Percentiles rank a stretch among this genome's conserved stretches.
Evolutionary conservation across 257 asterid genomes (phyloP).

Genomic region (Cynanchum wilfordii): DNA sequence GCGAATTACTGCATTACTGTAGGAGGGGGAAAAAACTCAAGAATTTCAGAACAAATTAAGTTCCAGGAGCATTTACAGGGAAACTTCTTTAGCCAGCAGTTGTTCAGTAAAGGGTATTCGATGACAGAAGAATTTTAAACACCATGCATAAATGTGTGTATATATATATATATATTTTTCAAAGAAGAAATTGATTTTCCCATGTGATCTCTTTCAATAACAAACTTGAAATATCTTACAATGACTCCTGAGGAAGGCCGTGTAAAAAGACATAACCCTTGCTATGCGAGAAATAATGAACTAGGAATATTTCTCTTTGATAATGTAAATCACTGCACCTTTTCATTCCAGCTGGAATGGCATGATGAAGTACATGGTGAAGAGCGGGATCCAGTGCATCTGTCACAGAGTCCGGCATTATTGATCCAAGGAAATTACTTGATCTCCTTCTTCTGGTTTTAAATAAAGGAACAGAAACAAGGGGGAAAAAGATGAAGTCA

Average conservation of each 20-base stretch:
- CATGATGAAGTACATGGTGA: conserved; percentile 76
- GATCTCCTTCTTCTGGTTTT: conserved; percentile 51
- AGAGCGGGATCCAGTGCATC: conserved; percentile 77
- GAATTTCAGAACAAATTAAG: not conserved
- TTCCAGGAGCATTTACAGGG: not conserved
- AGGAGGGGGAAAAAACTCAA: not conserved
- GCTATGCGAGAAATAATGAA: too few relatives aligned
- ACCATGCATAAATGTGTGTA: too few relatives aligned
- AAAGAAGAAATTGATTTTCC: too few relatives aligned
- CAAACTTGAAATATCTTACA: not conserved
- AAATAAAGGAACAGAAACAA: not conserved
- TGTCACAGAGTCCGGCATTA: conserved; percentile 69
- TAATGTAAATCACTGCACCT: conserved; percentile 39
- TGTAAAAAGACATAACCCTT: not conserved
- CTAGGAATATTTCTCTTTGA: conserved; percentile 1
- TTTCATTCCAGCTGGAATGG: conserved; percentile 70
- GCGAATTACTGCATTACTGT: conserved; percentile 69
- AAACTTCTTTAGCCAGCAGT: not conserved
- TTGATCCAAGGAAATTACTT: conserved; percentile 61
- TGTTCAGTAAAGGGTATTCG: too few relatives aligned
- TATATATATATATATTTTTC: too few relatives aligned
- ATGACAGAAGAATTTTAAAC: too few relatives aligned
- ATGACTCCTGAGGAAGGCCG: not conserved
- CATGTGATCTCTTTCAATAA: not conserved
- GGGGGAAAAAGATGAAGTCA: not conserved